Percentiles rank a stretch among this genome's conserved stretches.
phyloP scores from a whole-genome alignment of 1,139 yeast genomes.

The Geotrichum restrictum region DNA sequence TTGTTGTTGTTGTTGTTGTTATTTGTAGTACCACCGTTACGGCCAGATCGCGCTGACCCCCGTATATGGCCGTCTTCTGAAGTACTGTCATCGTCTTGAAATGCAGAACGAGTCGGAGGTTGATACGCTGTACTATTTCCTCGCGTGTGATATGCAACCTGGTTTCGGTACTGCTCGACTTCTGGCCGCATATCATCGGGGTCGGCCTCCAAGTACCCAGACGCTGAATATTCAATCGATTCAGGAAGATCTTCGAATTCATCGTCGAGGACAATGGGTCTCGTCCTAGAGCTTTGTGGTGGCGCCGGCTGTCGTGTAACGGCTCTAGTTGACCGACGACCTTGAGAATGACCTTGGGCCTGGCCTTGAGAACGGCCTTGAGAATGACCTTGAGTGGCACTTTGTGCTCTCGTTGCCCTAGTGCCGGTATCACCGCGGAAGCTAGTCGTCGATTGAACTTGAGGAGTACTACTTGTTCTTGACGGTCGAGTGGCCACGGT shows the following conservation, averaged over 20 bases:
- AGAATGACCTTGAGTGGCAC: background rate
- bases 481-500: no score
- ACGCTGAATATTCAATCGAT: conserved; percentile 6
- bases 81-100: background rate
- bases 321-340: no score
- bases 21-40: background rate
- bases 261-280: conserved; percentile 5
- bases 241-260: conserved; percentile 9
- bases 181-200: conserved; percentile 15
- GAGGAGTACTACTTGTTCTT: no score
- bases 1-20: background rate
- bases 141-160: conserved; percentile 15
- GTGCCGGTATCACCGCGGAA: no score
- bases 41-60: background rate
- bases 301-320: no score
- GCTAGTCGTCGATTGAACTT: background rate
- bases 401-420: background rate
- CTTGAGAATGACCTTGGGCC: no score
- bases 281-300: background rate
- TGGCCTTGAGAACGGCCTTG: no score
- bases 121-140: background rate
- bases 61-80: background rate
- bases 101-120: background rate
- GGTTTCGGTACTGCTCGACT: conserved; percentile 13
- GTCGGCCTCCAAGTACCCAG: conserved; percentile 16